These are phyloP conservation scores for Dictyostelium citrinum DNA, from an alignment of 78 protist species.

Conservation along the genomic window DNA sequence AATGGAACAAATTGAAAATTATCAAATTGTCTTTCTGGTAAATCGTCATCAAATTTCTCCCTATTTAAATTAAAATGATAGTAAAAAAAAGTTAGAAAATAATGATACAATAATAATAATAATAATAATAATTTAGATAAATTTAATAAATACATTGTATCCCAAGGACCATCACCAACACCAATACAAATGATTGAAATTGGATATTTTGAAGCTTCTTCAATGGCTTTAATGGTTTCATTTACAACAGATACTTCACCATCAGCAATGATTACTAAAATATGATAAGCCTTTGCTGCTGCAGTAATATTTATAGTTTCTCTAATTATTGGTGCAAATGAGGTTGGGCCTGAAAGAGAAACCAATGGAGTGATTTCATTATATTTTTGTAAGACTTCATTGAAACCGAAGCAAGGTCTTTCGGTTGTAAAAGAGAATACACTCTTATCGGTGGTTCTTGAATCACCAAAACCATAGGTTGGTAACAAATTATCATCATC, in stretches of 20 bases:
- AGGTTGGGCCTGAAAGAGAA: conserved; percentile 88
- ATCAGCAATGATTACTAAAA: conserved; percentile 82
- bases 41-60: conserved; percentile 70
- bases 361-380: conserved; percentile 82
- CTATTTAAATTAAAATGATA: not conserved
- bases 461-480: conserved; percentile 81
- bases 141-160: no score
- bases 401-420: conserved; percentile 71
- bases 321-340: conserved; percentile 75
- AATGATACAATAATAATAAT: no score
- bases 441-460: conserved; percentile 68
- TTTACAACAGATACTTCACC: conserved; percentile 75
- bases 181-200: conserved; percentile 78
- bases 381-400: conserved; percentile 68
- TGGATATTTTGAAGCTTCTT: conserved; percentile 79
- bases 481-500: conserved; percentile 88
- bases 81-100: no score
- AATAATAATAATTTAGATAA: no score
- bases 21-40: conserved; percentile 73
- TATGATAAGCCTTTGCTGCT: conserved; percentile 53
- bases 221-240: conserved; percentile 73
- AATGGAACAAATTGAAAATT: conserved; percentile 84
- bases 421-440: conserved; percentile 77
- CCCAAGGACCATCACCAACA: conserved; percentile 88
- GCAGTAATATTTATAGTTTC: conserved; percentile 66